These are phyloP conservation scores for Saccharomycopsis crataegensis DNA, from an alignment of 1,139 yeast species.

Conservation along the genomic window DNA sequence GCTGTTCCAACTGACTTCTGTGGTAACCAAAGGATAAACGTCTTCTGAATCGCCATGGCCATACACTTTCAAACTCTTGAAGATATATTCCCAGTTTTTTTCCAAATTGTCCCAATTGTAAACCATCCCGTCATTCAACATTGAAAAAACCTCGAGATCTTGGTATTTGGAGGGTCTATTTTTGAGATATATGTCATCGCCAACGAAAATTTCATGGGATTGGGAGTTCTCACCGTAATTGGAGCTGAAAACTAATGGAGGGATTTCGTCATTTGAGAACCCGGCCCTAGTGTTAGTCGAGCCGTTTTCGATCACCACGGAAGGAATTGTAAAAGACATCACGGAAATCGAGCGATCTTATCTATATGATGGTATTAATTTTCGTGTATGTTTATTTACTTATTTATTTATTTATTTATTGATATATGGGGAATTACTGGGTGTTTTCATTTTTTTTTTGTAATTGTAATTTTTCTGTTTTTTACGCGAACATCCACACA, in stretches of 20 bases:
- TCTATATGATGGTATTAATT: background rate
- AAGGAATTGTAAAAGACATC: constrained; percentile 33
- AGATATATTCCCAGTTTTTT: constrained; percentile 54
- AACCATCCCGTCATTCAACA: constrained; percentile 56
- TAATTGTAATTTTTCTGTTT: background rate
- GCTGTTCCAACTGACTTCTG: constrained; percentile 59
- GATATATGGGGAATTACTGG: background rate
- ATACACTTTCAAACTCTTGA: constrained; percentile 39
- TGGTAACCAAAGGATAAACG: constrained; percentile 57
- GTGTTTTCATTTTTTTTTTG: background rate
- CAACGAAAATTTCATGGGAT: constrained; percentile 39
- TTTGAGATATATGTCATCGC: constrained; percentile 36
- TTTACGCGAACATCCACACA: background rate
- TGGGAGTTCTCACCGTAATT: constrained; percentile 38
- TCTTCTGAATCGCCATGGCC: constrained; percentile 26
- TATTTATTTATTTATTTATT: background rate
- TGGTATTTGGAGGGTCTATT: constrained; percentile 29
- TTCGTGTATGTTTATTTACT: background rate
- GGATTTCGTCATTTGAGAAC: constrained; percentile 57
- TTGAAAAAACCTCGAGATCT: constrained; percentile 47
- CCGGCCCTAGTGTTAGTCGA: constrained; percentile 63
- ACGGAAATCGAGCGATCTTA: background rate
- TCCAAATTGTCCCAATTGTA: constrained; percentile 59
- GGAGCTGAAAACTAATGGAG: constrained; percentile 51
- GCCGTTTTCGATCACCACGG: constrained; percentile 67